phyloP scores from a whole-genome alignment of 495 filamentous ascomycete species.

The Xylona heveae region DNA sequence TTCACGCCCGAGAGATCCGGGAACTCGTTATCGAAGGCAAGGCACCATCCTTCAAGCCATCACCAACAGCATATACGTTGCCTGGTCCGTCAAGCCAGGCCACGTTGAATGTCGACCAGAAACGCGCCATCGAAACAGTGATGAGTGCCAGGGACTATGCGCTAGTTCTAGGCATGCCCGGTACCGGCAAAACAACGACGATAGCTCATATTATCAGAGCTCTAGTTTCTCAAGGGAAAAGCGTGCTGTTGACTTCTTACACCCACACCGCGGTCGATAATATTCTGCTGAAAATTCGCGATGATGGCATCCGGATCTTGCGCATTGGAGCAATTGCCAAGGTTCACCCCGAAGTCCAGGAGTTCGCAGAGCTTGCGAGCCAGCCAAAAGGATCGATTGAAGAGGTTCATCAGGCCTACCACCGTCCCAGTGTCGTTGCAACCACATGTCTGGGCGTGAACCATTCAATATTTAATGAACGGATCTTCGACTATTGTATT shows the following conservation, averaged over 20 bases:
- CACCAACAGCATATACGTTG: constrained; percentile 34
- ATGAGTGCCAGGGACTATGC: constrained; percentile 92
- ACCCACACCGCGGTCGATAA: constrained; percentile 97
- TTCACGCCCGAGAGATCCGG: constrained; percentile 52
- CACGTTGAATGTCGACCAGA: constrained; percentile 70
- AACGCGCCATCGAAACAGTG: constrained; percentile 68
- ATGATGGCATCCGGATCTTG: constrained; percentile 59
- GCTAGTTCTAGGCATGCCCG: constrained; percentile 89
- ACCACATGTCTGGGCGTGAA: constrained; percentile 86
- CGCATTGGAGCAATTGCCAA: constrained; percentile 68
- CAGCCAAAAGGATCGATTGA: constrained; percentile 52
- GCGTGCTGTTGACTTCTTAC: constrained; percentile 80
- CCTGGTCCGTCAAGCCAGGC: constrained; percentile 22
- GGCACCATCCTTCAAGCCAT: constrained; percentile 49
- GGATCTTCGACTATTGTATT: constrained; percentile 92
- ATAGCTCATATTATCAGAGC: constrained; percentile 94
- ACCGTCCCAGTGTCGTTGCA: constrained; percentile 68
- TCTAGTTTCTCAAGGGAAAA: constrained; percentile 73
- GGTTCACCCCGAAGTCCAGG: constrained; percentile 63
- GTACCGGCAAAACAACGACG: constrained; percentile 93
- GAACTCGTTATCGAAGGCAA: constrained; percentile 52
- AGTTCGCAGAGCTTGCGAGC: constrained; percentile 60
- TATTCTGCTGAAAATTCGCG: constrained; percentile 73
- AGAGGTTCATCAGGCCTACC: constrained; percentile 63
- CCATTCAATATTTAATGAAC: constrained; percentile 69